Conservation (phyloP, 2,329 filamentous ascomycete species). For the Hypoxylon sp. region DNA sequence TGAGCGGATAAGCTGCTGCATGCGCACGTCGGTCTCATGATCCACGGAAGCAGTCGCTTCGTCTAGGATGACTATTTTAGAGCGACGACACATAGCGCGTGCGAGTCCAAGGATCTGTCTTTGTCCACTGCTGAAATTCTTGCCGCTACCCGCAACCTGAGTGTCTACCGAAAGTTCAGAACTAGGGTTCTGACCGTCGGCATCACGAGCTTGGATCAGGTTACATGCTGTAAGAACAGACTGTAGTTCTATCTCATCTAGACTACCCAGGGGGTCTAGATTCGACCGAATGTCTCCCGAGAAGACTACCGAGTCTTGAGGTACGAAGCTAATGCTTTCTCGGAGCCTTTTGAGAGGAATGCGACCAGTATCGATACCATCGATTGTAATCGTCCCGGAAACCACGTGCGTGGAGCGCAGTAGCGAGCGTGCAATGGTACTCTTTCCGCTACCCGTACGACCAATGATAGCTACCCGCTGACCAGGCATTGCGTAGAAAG, state of each 20-base stretch:
- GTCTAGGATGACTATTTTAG: slow-evolving; percentile 44
- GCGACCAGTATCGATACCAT: slow-evolving; percentile 54
- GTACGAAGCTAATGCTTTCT: slow-evolving; percentile 56
- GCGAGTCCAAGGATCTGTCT: slow-evolving; percentile 44
- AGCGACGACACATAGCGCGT: slow-evolving; percentile 37
- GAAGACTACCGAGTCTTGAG: slow-evolving; percentile 57
- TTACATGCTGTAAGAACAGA: slow-evolving; percentile 18
- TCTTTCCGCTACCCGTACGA: slow-evolving; percentile 66
- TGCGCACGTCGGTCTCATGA: slow-evolving; percentile 51
- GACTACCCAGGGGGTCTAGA: slow-evolving; percentile 18
- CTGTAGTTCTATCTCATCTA: slow-evolving; percentile 22
- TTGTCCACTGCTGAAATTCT: slow-evolving; percentile 43
- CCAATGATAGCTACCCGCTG: slow-evolving; percentile 34
- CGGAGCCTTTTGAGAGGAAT: slow-evolving; percentile 55
- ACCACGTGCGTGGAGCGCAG: slow-evolving; percentile 54
- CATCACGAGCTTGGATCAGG: slow-evolving; percentile 1
- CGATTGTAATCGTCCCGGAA: slow-evolving; percentile 52
- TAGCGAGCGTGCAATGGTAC: slow-evolving; percentile 57
- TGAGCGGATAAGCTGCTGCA: slow-evolving; percentile 51
- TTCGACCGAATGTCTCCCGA: slow-evolving; percentile 31
- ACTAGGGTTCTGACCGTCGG: neutral
- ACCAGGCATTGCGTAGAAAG: slow-evolving; percentile 36
- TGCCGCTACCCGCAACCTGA: slow-evolving; percentile 26
- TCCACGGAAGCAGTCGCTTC: slow-evolving; percentile 53
- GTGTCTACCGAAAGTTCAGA: slow-evolving; percentile 10